Base-by-base conservation (phyloP, 805 yeast species). In the Lachancea quebecensis region DNA sequence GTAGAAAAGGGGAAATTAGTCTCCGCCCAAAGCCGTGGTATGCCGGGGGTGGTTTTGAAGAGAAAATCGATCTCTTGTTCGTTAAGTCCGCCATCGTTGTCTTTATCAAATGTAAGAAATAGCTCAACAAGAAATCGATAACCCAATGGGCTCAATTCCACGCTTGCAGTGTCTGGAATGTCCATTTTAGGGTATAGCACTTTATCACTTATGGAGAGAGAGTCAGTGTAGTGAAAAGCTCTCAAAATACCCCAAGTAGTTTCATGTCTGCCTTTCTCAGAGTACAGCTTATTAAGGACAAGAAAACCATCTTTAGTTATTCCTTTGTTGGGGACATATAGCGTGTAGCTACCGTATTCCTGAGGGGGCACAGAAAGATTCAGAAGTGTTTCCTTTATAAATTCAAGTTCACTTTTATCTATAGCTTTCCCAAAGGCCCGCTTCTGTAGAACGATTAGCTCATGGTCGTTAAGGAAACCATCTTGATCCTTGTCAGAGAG, bases 161-260 rank as follows among this genome's bases (percentile, higher is more conserved):
- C 96, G 59, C 89, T 85, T 1, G 95, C 74, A 36, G 78, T 74
- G 2, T 73, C 72, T 2, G 87, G 81, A 1, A 89, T 86, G 41
- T 85, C 95, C 16, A 90, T 56, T 42, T 75, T 74, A 0, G 99
- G 99, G 51, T 75, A 78, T n/a, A 93, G 64, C 40, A 88, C 79
- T 47, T 78, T 77, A 50, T 88, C 95, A 52, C 81, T 81, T 27
- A 93, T 71, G 0, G 96, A 87, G 4, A 93, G 69, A 0, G 97
- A 89, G 58, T 93, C 93, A 0, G 98, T 91, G 58, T 93, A 93
- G 58, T 87, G 85, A 62, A 86, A 93, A 0, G 89, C 76, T 42
- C 99, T 65, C 21, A 93, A 62, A 16, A 93, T 87, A 0, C 96
- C 95, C 99, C 99, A 93, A 0, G 88, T 83, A 0, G 98, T 93